phyloP scores from a whole-genome alignment of 2,329 filamentous ascomycete genomes.

The Trichoderma cornu-damae region DNA sequence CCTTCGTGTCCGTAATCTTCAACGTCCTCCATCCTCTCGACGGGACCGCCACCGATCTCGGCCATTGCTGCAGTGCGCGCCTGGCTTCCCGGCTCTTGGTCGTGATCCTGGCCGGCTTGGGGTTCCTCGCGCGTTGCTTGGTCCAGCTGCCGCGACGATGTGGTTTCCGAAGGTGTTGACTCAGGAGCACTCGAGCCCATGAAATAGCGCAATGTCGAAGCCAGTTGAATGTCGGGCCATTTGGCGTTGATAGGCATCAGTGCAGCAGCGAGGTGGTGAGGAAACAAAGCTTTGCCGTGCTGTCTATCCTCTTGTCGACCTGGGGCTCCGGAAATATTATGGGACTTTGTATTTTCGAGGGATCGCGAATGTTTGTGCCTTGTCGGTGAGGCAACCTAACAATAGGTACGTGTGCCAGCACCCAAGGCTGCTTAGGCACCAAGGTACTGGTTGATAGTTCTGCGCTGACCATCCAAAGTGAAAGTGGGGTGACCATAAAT shows the following conservation, averaged over 20 bases:
- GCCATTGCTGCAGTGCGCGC: slow-evolving; percentile 22
- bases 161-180: slow-evolving; percentile 22
- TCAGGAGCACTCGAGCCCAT: slow-evolving; percentile 28
- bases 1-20: slow-evolving; percentile 25
- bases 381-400: slow-evolving; percentile 14
- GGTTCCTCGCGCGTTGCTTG: slow-evolving; percentile 18
- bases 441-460: background rate
- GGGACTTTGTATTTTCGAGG: slow-evolving; percentile 14
- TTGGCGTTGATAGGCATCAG: slow-evolving; percentile 30
- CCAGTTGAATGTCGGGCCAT: slow-evolving; percentile 34
- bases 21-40: slow-evolving; percentile 27
- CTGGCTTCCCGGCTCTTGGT: slow-evolving; percentile 20
- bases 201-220: slow-evolving; percentile 30
- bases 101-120: slow-evolving; percentile 17
- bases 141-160: slow-evolving; percentile 10
- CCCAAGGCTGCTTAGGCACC: too few species aligned
- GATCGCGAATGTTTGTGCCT: slow-evolving; percentile 12
- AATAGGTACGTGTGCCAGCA: background rate
- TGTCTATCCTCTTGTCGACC: background rate
- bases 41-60: slow-evolving; percentile 24
- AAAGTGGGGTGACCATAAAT: background rate
- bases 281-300: slow-evolving; percentile 3
- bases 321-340: slow-evolving; percentile 10
- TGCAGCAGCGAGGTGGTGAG: slow-evolving; percentile 12
- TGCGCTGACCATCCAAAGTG: background rate